Base-by-base conservation (phyloP, 2,329 filamentous ascomycete species). In the Bisporella sp. region DNA sequence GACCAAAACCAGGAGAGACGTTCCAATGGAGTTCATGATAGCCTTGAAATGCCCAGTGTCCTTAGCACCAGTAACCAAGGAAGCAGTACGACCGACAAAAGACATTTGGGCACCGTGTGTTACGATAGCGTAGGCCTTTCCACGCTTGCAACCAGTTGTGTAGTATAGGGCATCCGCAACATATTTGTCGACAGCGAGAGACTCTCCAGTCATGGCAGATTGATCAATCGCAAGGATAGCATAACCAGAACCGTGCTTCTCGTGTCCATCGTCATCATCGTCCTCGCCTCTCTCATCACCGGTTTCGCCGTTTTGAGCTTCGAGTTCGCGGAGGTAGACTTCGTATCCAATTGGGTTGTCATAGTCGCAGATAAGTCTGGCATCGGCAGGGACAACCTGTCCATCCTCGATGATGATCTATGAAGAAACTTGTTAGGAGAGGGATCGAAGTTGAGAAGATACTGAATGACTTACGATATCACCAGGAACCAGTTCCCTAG, bases 21-120 rank as follows among this genome's bases (percentile, higher is more conserved):
- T 87, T 70, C 85, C 85, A 64, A 89, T 89, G 65, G 79, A 84
- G 78, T 89, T 84, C 85, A 89, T 89, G 75, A 89, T 85, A 58
- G 84, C 84, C 75, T 89, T 88, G 79, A 87, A 87, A 71, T 87
- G 84, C 72, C 85, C 85, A 64, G 82, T 78, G 68, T 88, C 85
- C 71, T 87, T 76, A 58, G 85, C 85, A 59, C 84, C 85, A 71
- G 87, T 81, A 46, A 89, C 85, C 47, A 89, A 76, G 60, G 79
- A 78, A 55, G 85, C 85, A 60, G 85, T 89, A 68, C 81, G 82
- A 72, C 85, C 85, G 68, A 89, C 85, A 73, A 89, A 89, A 52
- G 85, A 89, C 70, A 79, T 77, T 66, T 77, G 81, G 50, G 85
- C 85, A 55, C 82, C 81, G 58, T 82, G 79, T 53, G 78, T 78